phyloP scores from a whole-genome alignment of 441 rosid genomes.

The Rhodomyrtus psidioides region DNA sequence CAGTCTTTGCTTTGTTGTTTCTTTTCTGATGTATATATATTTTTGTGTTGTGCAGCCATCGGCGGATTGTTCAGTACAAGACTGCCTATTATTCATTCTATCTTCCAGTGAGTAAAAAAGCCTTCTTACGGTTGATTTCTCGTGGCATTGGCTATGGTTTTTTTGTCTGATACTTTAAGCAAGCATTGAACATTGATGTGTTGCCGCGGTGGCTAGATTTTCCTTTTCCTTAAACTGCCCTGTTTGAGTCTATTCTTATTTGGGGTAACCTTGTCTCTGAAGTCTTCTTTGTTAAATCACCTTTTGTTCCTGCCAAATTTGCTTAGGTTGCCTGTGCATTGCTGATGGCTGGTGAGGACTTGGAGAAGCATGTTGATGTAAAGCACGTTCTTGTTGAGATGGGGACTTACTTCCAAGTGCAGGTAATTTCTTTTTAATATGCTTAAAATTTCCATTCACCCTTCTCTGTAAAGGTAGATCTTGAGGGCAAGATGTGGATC shows the following conservation, averaged over 20 bases:
- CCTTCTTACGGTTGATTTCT: slow-evolving; percentile 78
- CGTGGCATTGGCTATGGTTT: slow-evolving; percentile 57
- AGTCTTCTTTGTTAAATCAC: neutral
- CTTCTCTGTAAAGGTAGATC: neutral
- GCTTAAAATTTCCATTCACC: neutral
- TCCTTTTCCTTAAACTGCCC: neutral
- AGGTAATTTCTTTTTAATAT: slow-evolving; percentile 29
- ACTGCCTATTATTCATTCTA: slow-evolving; percentile 87
- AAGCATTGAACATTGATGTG: neutral
- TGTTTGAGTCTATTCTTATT: neutral
- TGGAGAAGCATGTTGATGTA: slow-evolving; percentile 64
- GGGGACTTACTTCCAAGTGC: slow-evolving; percentile 84
- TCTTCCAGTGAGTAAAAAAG: slow-evolving; percentile 78
- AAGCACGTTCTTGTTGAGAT: slow-evolving; percentile 71
- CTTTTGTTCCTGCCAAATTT: neutral
- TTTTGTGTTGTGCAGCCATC: slow-evolving; percentile 43
- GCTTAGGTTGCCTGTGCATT: slow-evolving; percentile 41
- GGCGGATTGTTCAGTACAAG: slow-evolving; percentile 75
- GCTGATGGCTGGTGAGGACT: slow-evolving; percentile 70
- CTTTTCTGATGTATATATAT: neutral
- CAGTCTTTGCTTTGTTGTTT: neutral
- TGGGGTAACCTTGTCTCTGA: neutral
- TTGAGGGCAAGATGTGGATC: neutral
- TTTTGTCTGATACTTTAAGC: neutral
- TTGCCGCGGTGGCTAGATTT: neutral